These are phyloP conservation scores for Tetrahymena borealis DNA, from an alignment of 73 alveolate species.

Conservation along the genomic window DNA sequence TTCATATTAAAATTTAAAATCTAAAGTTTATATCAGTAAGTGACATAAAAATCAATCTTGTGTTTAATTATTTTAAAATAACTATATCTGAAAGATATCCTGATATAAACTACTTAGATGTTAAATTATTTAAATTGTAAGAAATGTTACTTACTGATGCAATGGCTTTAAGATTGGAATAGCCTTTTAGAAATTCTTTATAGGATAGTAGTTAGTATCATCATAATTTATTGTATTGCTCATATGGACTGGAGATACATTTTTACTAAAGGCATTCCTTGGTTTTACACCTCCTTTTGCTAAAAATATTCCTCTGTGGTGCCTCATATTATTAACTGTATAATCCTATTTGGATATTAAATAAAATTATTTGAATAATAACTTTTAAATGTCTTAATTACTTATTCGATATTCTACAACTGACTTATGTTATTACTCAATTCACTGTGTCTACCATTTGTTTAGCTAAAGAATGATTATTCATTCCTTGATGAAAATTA, in stretches of 20 bases:
- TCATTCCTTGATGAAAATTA: background rate
- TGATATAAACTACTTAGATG: no score
- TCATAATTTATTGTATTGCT: background rate
- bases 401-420: background rate
- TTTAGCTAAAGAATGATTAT: background rate
- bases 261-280: background rate
- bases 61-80: no score
- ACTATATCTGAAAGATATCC: no score
- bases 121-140: no score
- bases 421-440: background rate
- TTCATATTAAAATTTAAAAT: background rate
- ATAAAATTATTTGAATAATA: background rate
- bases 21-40: no score
- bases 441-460: background rate
- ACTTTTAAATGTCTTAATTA: background rate
- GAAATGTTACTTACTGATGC: background rate
- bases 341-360: background rate
- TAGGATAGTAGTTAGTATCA: background rate
- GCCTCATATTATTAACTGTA: background rate
- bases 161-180: background rate
- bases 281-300: background rate
- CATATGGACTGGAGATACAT: background rate
- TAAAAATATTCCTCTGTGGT: background rate
- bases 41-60: background rate
- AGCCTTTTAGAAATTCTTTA: background rate